These are phyloP conservation scores for Penicillium sp. DNA, from an alignment of 2,329 filamentous ascomycete genomes.

Conservation along the genomic window DNA sequence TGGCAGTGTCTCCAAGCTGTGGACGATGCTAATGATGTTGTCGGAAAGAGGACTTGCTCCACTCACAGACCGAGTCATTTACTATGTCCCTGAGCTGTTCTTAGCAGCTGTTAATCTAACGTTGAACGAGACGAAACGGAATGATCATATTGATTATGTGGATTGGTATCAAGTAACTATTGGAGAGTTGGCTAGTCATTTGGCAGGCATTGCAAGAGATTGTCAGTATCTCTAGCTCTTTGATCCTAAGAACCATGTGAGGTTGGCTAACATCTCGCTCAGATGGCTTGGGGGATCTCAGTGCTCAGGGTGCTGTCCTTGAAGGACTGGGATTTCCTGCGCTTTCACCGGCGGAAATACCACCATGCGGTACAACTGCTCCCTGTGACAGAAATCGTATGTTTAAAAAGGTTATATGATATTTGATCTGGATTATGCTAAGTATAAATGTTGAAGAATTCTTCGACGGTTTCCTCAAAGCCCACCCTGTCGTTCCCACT, in stretches of 20 bases:
- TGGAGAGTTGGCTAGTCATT: constrained; percentile 35
- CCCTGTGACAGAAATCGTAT: constrained; percentile 11
- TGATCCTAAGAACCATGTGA: too few relatives aligned
- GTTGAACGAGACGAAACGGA: constrained; percentile 1
- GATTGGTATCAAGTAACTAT: constrained; percentile 30
- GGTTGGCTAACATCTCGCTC: too few relatives aligned
- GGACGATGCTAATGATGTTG: constrained; percentile 36
- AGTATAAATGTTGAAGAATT: constrained; percentile 25
- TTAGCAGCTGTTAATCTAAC: constrained; percentile 2
- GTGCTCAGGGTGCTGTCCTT: constrained; percentile 8
- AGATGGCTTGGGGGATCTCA: constrained; percentile 1
- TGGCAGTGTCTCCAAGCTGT: constrained; percentile 42
- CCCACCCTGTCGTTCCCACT: constrained; percentile 29
- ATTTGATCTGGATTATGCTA: too few relatives aligned
- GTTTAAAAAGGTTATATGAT: too few relatives aligned
- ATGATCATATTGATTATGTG: constrained; percentile 6
- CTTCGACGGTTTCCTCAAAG: constrained; percentile 29
- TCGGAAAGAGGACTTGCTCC: constrained; percentile 20
- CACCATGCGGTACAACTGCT: constrained; percentile 9
- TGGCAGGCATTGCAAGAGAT: constrained; percentile 35
- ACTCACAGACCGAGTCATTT: constrained; percentile 20
- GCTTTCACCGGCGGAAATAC: constrained; percentile 4
- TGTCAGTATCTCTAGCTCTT: too few relatives aligned
- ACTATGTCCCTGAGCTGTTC: constrained; percentile 25
- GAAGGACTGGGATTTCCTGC: constrained; percentile 12